These are phyloP conservation scores for Chytriomyces sp. DNA, from an alignment of 192 early-diverging fungal genomes.

Conservation along the genomic window DNA sequence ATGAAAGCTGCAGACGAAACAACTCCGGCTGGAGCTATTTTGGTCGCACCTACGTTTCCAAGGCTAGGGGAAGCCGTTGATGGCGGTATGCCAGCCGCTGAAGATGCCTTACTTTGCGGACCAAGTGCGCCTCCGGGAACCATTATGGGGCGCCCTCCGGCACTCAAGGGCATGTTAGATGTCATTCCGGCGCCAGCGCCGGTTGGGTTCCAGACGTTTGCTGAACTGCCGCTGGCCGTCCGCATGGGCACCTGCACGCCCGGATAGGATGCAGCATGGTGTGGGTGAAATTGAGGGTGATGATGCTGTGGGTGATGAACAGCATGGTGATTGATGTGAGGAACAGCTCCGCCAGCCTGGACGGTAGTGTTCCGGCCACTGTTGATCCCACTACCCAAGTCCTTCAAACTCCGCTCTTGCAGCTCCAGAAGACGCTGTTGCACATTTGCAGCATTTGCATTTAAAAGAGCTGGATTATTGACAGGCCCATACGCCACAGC, in stretches of 20 bases:
- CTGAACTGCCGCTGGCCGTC: background rate
- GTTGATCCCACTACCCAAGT: conserved; percentile 1
- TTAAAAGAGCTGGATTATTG: background rate
- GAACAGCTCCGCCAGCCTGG: background rate
- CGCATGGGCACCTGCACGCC: background rate
- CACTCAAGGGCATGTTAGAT: background rate
- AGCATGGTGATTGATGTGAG: conserved; percentile 22
- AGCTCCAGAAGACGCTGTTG: background rate
- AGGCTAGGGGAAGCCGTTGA: background rate
- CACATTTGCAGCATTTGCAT: background rate
- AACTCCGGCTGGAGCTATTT: too few species aligned
- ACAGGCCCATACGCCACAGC: background rate
- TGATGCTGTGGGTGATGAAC: conserved; percentile 10
- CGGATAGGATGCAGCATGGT: conserved; percentile 14
- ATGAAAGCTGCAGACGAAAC: too few species aligned
- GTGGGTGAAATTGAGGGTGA: conserved; percentile 15
- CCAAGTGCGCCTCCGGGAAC: too few species aligned
- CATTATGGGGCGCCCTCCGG: too few species aligned
- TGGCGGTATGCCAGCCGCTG: background rate
- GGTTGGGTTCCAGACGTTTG: background rate
- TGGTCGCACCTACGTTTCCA: background rate
- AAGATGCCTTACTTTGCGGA: background rate
- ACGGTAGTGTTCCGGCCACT: background rate
- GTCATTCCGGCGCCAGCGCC: background rate
- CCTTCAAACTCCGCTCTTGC: conserved; percentile 23